Base-by-base conservation (phyloP, 345 rosid species). In the Iberis pinnata region DNA sequence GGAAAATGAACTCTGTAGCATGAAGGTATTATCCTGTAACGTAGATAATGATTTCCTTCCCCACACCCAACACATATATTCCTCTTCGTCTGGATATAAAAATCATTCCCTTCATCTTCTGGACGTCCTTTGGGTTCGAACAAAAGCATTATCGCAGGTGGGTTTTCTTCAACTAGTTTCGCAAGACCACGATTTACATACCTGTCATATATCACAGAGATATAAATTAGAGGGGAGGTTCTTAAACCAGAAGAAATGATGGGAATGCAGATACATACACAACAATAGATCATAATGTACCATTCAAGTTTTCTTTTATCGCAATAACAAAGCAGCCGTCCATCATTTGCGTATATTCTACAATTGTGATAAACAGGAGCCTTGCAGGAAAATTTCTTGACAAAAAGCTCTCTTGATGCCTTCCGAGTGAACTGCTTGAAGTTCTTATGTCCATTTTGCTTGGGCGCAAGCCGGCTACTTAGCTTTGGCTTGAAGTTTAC, bases 121-220 rank as follows among this genome's bases (percentile, higher is more conserved):
- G 97, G 98, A 43, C 86, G 94, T 10, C 97, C 98, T 74, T 92
- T 92, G 0, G 95, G 98, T 58, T 92, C 97, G 55, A 92, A 92
- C 50, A 80, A 75, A 58, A 88, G 97, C 80, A 76, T 88, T 68
- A 92, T 88, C 32, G 94, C 88, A 48, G 86, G 94, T 18, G 98
- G 95, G 14, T 75, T 62, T 16, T 85, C 82, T 31, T 85, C 95
- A 55, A 85, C 73, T 51, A 83, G 80, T 68, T 88, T 85, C 7
- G 95, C 98, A 17, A 92, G 81, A 47, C 76, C 81, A 47, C 95
- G 80, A 17, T 56, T 66, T 71, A 83, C 56, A 56, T 92, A 87
- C 98, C 96, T 90, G 58, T 12, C 35, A 45, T 31, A 41, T 17
- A 19, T 49, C 17, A 60, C 60, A 19, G 56, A 53, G 2, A 57